Conservation (phyloP, 2,329 filamentous ascomycete genomes). For the Hortaea werneckii region DNA sequence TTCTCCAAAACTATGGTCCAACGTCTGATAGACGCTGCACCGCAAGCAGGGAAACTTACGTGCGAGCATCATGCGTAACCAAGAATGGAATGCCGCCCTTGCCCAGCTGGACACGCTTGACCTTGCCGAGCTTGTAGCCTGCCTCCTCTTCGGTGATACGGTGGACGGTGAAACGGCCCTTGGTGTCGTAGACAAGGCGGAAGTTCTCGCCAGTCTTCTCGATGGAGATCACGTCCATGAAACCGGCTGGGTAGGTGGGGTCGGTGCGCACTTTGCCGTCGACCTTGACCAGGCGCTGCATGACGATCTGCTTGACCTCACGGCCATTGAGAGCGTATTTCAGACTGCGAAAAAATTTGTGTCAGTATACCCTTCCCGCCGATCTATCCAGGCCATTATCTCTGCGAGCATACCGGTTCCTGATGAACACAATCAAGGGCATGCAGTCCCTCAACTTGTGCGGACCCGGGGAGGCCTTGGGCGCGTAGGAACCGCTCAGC, state of each 20-base stretch:
- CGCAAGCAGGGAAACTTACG: conserved; percentile 61
- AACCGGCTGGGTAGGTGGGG: conserved; percentile 90
- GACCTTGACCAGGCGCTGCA: conserved; percentile 99
- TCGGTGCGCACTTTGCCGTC: conserved; percentile 99
- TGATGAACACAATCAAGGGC: conserved; percentile 97
- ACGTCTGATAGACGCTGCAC: conserved; percentile 4
- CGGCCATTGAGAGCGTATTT: conserved; percentile 99
- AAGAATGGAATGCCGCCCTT: conserved; percentile 99
- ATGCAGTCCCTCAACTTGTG: conserved; percentile 99
- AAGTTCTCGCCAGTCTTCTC: conserved; percentile 99
- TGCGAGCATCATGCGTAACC: conserved; percentile 99
- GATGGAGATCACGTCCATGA: conserved; percentile 99
- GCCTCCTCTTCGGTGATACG: conserved; percentile 98
- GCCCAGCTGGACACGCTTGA: conserved; percentile 98
- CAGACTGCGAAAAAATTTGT: conserved; percentile 52
- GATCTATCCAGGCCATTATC: conserved; percentile 3
- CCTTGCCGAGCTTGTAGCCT: conserved; percentile 99
- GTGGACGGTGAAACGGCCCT: conserved; percentile 99
- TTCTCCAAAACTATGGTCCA: conserved; percentile 2
- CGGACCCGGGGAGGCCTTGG: conserved; percentile 69
- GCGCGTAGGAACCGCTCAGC: conserved; percentile 71
- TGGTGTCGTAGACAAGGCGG: conserved; percentile 99
- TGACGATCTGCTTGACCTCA: conserved; percentile 94
- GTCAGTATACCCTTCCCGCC: background rate
- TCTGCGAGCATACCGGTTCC: conserved; percentile 46